Percentiles rank a stretch among this genome's conserved stretches.
Evolutionary conservation across 768 basidiomycete genomes (phyloP).

Genomic region (Termitomyces bulborhizus): DNA sequence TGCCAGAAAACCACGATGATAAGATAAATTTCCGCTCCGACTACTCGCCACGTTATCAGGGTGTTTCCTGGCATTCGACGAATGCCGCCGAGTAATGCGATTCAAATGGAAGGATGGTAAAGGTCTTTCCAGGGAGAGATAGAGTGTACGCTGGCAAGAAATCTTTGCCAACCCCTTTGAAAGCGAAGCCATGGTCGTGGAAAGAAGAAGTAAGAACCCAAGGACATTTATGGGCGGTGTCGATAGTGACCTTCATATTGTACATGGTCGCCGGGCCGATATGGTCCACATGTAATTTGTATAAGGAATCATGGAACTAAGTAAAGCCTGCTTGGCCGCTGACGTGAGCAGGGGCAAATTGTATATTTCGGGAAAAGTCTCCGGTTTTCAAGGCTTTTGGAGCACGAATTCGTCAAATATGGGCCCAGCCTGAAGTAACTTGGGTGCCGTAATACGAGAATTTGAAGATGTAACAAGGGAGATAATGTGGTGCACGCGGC

Average conservation of each 20-base stretch:
- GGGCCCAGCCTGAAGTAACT: background rate
- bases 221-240: constrained; percentile 1
- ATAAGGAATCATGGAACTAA: constrained; percentile 5
- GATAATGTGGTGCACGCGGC: background rate
- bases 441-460: background rate
- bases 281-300: constrained; percentile 5
- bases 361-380: constrained; percentile 3
- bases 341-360: constrained; percentile 6
- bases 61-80: background rate
- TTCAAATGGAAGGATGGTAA: background rate
- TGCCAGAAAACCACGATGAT: background rate
- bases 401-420: background rate
- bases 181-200: constrained; percentile 10
- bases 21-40: background rate
- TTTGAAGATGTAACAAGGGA: background rate
- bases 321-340: background rate
- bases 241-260: constrained; percentile 5
- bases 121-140: background rate
- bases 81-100: background rate
- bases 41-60: background rate
- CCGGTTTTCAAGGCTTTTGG: background rate
- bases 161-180: background rate
- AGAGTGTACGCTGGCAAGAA: background rate
- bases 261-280: constrained; percentile 7
- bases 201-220: constrained; percentile 5